These are phyloP conservation scores for Rhodomyrtus psidioides DNA, from an alignment of 441 rosid genomes.

Conservation along the genomic window DNA sequence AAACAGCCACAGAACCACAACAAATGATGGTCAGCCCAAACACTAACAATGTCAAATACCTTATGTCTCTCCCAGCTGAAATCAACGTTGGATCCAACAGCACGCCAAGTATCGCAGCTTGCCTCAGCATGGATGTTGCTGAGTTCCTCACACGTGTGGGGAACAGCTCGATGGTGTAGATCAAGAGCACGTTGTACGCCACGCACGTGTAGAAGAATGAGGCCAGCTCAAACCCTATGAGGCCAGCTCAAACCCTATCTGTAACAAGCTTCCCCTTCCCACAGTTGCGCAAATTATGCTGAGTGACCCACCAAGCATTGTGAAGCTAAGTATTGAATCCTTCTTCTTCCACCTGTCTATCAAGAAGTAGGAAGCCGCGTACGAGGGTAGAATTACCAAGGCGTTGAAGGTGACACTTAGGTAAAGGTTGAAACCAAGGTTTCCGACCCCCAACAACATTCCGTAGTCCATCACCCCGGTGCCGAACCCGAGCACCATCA, in stretches of 20 bases:
- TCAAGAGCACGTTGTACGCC: neutral
- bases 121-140: constrained; percentile 10
- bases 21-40: constrained; percentile 1
- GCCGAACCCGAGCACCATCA: constrained; percentile 7
- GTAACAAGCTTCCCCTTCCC: neutral
- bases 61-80: neutral
- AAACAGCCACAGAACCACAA: constrained; percentile 1
- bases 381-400: neutral
- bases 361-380: neutral
- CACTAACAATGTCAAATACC: constrained; percentile 1
- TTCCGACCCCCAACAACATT: constrained; percentile 8
- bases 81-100: constrained; percentile 2
- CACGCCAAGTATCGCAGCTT: constrained; percentile 1
- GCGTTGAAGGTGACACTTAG: constrained; percentile 3
- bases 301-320: neutral
- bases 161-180: constrained; percentile 14
- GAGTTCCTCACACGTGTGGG: constrained; percentile 16
- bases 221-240: constrained; percentile 3
- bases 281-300: neutral
- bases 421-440: constrained; percentile 1
- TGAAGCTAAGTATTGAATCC: neutral
- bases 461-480: constrained; percentile 16
- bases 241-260: neutral
- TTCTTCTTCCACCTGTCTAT: constrained; percentile 1
- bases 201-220: constrained; percentile 4